These are phyloP conservation scores for Quercus alba DNA, from an alignment of 306 rosid genomes.

Conservation along the genomic window DNA sequence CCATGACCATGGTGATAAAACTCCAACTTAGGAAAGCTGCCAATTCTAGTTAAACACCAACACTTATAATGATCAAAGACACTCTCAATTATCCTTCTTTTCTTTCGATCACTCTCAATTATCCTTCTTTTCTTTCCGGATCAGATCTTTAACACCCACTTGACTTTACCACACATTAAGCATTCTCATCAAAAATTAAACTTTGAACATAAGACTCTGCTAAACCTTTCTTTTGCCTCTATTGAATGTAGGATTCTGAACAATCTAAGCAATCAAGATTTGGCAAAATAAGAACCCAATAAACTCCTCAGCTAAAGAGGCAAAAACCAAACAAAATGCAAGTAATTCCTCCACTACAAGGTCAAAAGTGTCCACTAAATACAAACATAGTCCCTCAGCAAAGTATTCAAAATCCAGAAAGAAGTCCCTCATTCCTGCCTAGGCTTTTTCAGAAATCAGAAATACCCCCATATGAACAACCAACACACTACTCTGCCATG, in stretches of 20 bases:
- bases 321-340: slow-evolving; percentile 27
- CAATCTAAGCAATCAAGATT: slow-evolving; percentile 29
- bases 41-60: slow-evolving; percentile 20
- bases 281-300: slow-evolving; percentile 24
- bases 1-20: slow-evolving; percentile 33
- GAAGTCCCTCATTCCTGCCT: slow-evolving; percentile 32
- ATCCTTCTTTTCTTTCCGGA: slow-evolving; percentile 13
- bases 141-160: slow-evolving; percentile 15
- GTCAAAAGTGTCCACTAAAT: slow-evolving; percentile 33
- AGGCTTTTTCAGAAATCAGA: slow-evolving; percentile 6
- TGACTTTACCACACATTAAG: slow-evolving; percentile 1
- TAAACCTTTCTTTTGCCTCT: neutral
- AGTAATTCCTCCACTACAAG: slow-evolving; percentile 32
- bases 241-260: neutral
- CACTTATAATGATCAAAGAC: slow-evolving; percentile 5
- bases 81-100: slow-evolving; percentile 7
- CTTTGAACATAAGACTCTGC: slow-evolving; percentile 1
- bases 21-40: slow-evolving; percentile 17
- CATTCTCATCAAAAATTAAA: slow-evolving; percentile 5
- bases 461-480: slow-evolving; percentile 13
- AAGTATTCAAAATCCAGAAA: slow-evolving; percentile 34
- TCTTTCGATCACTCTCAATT: slow-evolving; percentile 1
- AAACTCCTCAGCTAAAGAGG: slow-evolving; percentile 31
- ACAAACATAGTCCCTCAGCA: slow-evolving; percentile 35
- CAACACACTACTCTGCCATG: neutral